Percentiles rank a stretch among this genome's conserved stretches.
phyloP scores from a whole-genome alignment of 2,329 filamentous ascomycete genomes.

The Xenosphaeropsis pyriputrescens region DNA sequence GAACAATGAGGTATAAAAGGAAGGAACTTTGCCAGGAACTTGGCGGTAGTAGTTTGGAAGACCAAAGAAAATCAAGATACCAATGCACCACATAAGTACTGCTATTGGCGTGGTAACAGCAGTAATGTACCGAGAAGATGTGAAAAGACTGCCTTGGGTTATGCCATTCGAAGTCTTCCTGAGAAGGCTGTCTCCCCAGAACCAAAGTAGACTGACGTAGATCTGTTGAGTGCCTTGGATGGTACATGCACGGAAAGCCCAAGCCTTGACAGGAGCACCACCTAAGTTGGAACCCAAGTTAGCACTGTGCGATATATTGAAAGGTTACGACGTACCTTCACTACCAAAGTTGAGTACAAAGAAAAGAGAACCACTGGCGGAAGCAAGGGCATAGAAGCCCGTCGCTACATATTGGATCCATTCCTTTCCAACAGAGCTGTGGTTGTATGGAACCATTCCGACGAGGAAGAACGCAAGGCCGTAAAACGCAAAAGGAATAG shows the following conservation, averaged over 20 bases:
- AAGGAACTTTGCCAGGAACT: slow-evolving; percentile 45
- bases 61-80: slow-evolving; percentile 39
- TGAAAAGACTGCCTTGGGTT: slow-evolving; percentile 7
- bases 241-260: slow-evolving; percentile 51
- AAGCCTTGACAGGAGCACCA: slow-evolving; percentile 39
- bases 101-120: slow-evolving; percentile 44
- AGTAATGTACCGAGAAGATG: slow-evolving; percentile 3
- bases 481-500: slow-evolving; percentile 46
- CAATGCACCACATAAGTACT: slow-evolving; percentile 39
- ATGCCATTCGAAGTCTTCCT: slow-evolving; percentile 25
- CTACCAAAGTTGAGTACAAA: slow-evolving; percentile 53
- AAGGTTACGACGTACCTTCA: slow-evolving; percentile 28
- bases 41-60: slow-evolving; percentile 54
- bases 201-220: slow-evolving; percentile 51
- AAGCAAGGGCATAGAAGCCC: slow-evolving; percentile 43
- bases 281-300: too few species aligned
- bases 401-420: slow-evolving; percentile 47
- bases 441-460: slow-evolving; percentile 37
- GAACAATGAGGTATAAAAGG: slow-evolving; percentile 46
- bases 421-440: slow-evolving; percentile 21
- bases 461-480: slow-evolving; percentile 45
- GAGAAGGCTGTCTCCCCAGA: slow-evolving; percentile 46
- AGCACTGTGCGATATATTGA: too few species aligned
- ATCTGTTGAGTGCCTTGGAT: slow-evolving; percentile 55
- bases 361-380: slow-evolving; percentile 45